Percentiles rank a stretch among this genome's conserved stretches.
These are phyloP conservation scores for Psilocybe subaeruginosa DNA, from an alignment of 768 basidiomycete genomes.

Conservation along the genomic window DNA sequence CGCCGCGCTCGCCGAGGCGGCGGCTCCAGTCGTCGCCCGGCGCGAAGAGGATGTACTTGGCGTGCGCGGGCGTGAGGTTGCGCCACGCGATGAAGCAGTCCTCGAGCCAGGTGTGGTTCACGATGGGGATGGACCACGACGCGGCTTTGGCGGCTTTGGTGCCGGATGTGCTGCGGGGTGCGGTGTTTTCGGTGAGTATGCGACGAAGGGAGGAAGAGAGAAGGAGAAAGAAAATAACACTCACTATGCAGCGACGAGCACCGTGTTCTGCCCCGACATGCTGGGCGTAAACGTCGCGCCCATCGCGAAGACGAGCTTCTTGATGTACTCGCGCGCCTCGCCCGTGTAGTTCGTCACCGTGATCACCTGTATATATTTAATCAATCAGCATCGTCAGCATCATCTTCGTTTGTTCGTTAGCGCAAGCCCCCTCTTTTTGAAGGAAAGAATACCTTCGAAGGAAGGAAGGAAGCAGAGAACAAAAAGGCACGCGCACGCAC, in stretches of 20 bases:
- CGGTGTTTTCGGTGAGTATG: conserved; percentile 5
- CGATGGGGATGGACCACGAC: conserved; percentile 82
- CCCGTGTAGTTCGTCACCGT: conserved; percentile 92
- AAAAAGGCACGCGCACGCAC: conserved; percentile 46
- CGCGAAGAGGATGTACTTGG: conserved; percentile 70
- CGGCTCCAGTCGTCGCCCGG: conserved; percentile 63
- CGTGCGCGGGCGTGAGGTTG: conserved; percentile 60
- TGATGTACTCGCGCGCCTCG: conserved; percentile 84
- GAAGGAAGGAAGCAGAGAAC: conserved; percentile 2
- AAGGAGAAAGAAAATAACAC: conserved; percentile 29
- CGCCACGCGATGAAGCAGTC: conserved; percentile 87
- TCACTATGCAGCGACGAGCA: conserved; percentile 84
- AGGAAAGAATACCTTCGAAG: too few species aligned
- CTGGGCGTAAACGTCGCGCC: conserved; percentile 84
- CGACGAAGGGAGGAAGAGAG: background rate
- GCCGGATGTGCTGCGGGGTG: conserved; percentile 39
- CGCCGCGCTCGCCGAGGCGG: conserved; percentile 44
- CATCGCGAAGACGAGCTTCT: conserved; percentile 75
- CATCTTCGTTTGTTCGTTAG: too few species aligned
- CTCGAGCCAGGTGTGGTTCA: conserved; percentile 92
- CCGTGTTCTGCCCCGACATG: conserved; percentile 77
- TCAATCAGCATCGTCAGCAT: too few species aligned
- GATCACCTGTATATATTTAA: conserved; percentile 52
- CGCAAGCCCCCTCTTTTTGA: too few species aligned
- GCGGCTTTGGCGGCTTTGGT: conserved; percentile 75